Evolutionary conservation across 1,284 basidiomycete genomes (phyloP).

Genomic region (Wolfiporia cocos): DNA sequence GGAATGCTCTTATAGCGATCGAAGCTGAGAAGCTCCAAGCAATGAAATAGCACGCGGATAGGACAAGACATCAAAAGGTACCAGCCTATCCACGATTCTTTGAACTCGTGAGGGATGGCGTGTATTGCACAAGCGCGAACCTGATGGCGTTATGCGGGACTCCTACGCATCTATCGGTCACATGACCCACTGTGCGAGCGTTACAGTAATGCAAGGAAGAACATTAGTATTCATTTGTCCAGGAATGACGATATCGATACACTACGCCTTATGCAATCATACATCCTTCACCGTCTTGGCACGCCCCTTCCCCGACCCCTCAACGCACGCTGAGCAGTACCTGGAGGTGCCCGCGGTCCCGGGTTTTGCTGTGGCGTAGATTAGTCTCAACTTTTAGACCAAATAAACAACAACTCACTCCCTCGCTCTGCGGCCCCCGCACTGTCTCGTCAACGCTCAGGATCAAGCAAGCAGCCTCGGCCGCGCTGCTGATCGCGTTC

Average conservation of each 20-base stretch:
- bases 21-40: background rate
- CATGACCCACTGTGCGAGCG: background rate
- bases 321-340: conserved; percentile 76
- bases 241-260: conserved; percentile 13
- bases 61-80: background rate
- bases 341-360: conserved; percentile 81
- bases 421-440: conserved; percentile 87
- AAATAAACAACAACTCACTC: conserved; percentile 40
- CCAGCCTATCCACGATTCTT: too few species aligned
- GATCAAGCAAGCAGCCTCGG: conserved; percentile 95
- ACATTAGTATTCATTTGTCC: background rate
- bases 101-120: conserved; percentile 15
- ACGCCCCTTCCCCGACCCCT: conserved; percentile 79
- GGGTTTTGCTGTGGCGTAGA: conserved; percentile 58
- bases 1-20: conserved; percentile 12
- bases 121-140: conserved; percentile 20
- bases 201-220: background rate
- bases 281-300: conserved; percentile 47
- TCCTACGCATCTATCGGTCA: conserved; percentile 8
- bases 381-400: too few species aligned
- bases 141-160: conserved; percentile 20
- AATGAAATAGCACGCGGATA: background rate
- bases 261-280: conserved; percentile 18
- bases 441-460: conserved; percentile 95
- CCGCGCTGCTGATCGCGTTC: conserved; percentile 92